Evolutionary conservation across 164 flowering plant species (phyloP).

Genomic region (Warburgia ugandensis): DNA sequence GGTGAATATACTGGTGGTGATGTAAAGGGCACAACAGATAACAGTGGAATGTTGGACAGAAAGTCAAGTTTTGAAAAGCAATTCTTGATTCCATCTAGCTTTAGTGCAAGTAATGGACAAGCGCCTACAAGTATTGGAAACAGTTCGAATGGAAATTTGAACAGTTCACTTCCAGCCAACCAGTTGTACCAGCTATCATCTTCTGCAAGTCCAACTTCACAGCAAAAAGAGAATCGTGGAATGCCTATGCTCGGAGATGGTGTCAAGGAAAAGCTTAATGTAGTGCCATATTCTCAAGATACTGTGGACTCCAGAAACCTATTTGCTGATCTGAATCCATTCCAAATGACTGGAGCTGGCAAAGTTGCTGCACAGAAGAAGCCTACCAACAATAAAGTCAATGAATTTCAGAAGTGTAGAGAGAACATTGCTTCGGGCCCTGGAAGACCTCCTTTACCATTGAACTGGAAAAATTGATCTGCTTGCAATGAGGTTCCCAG

Average conservation of each 20-base stretch:
- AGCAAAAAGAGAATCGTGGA: slow-evolving; percentile 43
- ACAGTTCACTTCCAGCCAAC: slow-evolving; percentile 17
- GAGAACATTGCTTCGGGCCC: slow-evolving; percentile 31
- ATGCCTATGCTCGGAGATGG: slow-evolving; percentile 37
- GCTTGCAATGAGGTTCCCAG: slow-evolving; percentile 69
- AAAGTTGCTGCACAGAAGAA: slow-evolving; percentile 36
- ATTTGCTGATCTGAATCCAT: slow-evolving; percentile 94
- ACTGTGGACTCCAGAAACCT: slow-evolving; percentile 61
- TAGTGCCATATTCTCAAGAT: slow-evolving; percentile 47
- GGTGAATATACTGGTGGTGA: slow-evolving; percentile 28
- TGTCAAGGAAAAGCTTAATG: slow-evolving; percentile 50
- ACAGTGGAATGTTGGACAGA: slow-evolving; percentile 16
- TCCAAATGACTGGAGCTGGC: slow-evolving; percentile 51
- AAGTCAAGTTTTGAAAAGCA: slow-evolving; percentile 25
- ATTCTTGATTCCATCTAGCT: slow-evolving; percentile 26
- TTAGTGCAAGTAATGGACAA: slow-evolving; percentile 25
- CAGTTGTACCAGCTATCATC: slow-evolving; percentile 31
- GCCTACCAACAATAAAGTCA: slow-evolving; percentile 33
- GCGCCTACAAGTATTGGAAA: slow-evolving; percentile 15
- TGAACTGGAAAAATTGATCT: slow-evolving; percentile 67
- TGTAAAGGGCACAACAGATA: slow-evolving; percentile 20
- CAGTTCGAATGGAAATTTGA: slow-evolving; percentile 35
- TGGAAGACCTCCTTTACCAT: slow-evolving; percentile 69
- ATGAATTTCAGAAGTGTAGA: slow-evolving; percentile 45
- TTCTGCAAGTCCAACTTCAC: slow-evolving; percentile 33